Conservation (phyloP, 2,329 filamentous ascomycete genomes). For the Phoma sp. region DNA sequence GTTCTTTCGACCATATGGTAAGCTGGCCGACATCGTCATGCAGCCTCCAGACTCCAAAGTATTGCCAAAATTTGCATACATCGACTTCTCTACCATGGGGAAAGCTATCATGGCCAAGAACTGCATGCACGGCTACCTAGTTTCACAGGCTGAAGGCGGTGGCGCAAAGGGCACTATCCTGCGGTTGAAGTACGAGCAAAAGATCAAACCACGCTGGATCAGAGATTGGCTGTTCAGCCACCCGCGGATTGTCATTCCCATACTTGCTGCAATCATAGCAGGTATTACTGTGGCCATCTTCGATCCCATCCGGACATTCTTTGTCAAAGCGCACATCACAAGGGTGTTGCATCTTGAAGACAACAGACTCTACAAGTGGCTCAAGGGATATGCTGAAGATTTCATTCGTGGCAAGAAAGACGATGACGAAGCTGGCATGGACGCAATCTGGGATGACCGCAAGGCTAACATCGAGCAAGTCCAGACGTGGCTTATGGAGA, state of each 20-base stretch:
- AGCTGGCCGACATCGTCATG: conserved; percentile 81
- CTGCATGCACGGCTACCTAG: conserved; percentile 84
- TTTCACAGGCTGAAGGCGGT: conserved; percentile 71
- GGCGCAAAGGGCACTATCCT: conserved; percentile 78
- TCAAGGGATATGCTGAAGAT: conserved; percentile 73
- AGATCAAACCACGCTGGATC: conserved; percentile 76
- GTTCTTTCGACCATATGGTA: conserved; percentile 87
- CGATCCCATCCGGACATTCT: conserved; percentile 92
- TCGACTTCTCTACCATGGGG: conserved; percentile 76
- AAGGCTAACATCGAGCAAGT: conserved; percentile 82
- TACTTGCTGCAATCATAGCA: conserved; percentile 79
- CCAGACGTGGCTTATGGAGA: conserved; percentile 84
- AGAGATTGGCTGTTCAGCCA: conserved; percentile 88
- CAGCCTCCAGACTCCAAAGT: conserved; percentile 88
- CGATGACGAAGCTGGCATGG: conserved; percentile 71
- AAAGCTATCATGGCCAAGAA: conserved; percentile 89
- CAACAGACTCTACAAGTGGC: conserved; percentile 78
- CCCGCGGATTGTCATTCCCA: conserved; percentile 84
- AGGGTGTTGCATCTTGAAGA: conserved; percentile 75
- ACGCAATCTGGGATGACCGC: conserved; percentile 86
- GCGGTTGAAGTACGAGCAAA: conserved; percentile 82
- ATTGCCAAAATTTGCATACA: conserved; percentile 75
- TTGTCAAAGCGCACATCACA: conserved; percentile 86
- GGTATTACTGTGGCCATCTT: conserved; percentile 87
- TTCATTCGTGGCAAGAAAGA: conserved; percentile 65